phyloP scores from a whole-genome alignment of 257 asterid genomes.

The Echium plantagineum region DNA sequence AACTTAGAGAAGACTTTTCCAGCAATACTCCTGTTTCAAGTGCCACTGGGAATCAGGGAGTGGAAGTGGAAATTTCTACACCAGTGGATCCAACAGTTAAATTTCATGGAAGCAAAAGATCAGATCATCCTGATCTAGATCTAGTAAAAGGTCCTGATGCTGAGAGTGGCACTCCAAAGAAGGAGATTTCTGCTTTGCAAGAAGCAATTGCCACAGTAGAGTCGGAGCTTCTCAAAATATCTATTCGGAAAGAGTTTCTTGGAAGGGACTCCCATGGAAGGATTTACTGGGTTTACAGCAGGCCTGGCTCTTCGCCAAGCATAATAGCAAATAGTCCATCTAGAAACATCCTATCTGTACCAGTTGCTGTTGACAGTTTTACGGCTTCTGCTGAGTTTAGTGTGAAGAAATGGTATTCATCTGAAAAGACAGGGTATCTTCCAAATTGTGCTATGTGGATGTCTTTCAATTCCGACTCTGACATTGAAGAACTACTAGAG shows the following conservation, averaged over 20 bases:
- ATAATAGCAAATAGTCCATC: constrained; percentile 35
- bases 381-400: constrained; percentile 9
- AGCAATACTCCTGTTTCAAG: constrained; percentile 14
- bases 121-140: constrained; percentile 23
- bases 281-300: constrained; percentile 58
- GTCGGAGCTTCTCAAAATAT: constrained; percentile 44
- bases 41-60: constrained; percentile 15
- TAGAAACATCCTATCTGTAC: not conserved
- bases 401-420: constrained; percentile 12
- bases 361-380: not conserved
- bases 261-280: constrained; percentile 89
- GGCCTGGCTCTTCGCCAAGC: constrained; percentile 47
- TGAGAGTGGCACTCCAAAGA: constrained; percentile 33
- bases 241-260: constrained; percentile 63
- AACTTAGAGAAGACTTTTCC: constrained; percentile 16
- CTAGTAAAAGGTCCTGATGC: constrained; percentile 28
- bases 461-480: constrained; percentile 51
- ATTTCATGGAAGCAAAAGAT: constrained; percentile 16
- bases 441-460: constrained; percentile 59
- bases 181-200: constrained; percentile 43
- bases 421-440: constrained; percentile 32
- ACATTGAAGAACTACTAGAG: constrained; percentile 47
- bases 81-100: constrained; percentile 12
- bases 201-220: constrained; percentile 49
- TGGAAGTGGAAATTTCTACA: constrained; percentile 12